A percentile compares a stretch with the other conserved stretches of the same genome.
Conservation (phyloP, 192 early-diverging fungal genomes). For the Podila verticillata region DNA sequence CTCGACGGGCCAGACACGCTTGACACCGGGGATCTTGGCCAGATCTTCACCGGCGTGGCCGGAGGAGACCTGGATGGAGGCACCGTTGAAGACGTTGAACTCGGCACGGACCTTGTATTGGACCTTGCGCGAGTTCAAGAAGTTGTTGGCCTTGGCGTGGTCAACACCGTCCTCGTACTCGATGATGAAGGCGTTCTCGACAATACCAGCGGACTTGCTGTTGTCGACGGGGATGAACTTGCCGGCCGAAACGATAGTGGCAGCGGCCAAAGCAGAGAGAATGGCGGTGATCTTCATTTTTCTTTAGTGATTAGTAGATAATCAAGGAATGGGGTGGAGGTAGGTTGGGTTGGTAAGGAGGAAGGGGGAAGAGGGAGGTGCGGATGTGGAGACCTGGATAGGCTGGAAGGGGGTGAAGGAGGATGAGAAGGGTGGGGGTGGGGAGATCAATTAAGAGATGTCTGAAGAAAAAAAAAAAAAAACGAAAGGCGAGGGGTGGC, state of each 20-base stretch:
- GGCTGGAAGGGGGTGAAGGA: constrained; percentile 4
- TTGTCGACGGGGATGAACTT: not conserved
- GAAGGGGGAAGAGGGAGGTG: not conserved
- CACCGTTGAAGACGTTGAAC: constrained; percentile 47
- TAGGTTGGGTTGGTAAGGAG: not conserved
- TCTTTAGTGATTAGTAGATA: not conserved
- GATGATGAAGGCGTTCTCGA: constrained; percentile 5
- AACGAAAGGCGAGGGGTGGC: too few relatives aligned
- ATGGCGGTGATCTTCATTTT: not conserved
- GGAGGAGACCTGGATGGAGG: constrained; percentile 36
- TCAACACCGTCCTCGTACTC: constrained; percentile 5
- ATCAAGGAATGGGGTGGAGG: constrained; percentile 2
- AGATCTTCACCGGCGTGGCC: constrained; percentile 16
- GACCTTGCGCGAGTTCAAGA: constrained; percentile 1
- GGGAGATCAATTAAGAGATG: not conserved
- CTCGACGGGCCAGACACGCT: constrained; percentile 61
- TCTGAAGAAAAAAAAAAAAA: constrained; percentile 1
- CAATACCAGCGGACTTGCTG: not conserved
- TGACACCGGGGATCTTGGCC: constrained; percentile 23
- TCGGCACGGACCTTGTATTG: constrained; percentile 29
- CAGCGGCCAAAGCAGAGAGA: not conserved
- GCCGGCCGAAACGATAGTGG: constrained; percentile 2
- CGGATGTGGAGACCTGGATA: not conserved
- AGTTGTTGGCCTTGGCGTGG: constrained; percentile 7
- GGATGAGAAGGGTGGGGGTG: not conserved